Percentiles rank a stretch among this genome's conserved stretches.
Conservation (phyloP, 2,329 filamentous ascomycete species). For the Cordyceps fumosorosea region DNA sequence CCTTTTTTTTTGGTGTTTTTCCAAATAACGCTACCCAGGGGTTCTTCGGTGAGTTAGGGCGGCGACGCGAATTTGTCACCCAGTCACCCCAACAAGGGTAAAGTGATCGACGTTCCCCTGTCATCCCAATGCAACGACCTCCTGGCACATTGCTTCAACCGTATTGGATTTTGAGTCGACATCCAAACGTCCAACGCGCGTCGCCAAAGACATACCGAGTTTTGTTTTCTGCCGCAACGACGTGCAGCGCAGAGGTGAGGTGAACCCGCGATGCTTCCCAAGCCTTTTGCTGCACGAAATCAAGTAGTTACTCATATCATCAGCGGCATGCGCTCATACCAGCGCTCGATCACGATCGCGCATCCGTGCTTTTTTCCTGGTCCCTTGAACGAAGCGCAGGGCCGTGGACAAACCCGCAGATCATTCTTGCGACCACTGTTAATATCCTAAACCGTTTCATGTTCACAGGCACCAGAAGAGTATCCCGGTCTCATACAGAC, state of each 20-base stretch:
- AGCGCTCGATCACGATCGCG: not conserved
- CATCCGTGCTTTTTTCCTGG: not conserved
- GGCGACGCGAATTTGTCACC: not conserved
- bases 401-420: not conserved
- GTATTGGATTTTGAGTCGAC: not conserved
- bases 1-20: not conserved
- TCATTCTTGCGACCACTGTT: not conserved
- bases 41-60: not conserved
- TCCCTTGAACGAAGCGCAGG: not conserved
- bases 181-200: not conserved
- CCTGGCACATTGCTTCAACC: not conserved
- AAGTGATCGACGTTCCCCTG: not conserved
- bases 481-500: not conserved
- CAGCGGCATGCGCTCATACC: too few relatives aligned
- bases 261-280: not conserved
- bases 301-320: too few relatives aligned
- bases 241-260: not conserved
- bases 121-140: not conserved
- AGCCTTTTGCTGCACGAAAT: not conserved
- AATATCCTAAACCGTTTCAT: not conserved
- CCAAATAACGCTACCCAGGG: not conserved
- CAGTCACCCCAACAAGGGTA: not conserved
- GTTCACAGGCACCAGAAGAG: not conserved
- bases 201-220: not conserved
- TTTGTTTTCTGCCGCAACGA: not conserved